These are phyloP conservation scores for Paramarasmius palmivorus DNA, from an alignment of 1,284 basidiomycete genomes.

Conservation along the genomic window DNA sequence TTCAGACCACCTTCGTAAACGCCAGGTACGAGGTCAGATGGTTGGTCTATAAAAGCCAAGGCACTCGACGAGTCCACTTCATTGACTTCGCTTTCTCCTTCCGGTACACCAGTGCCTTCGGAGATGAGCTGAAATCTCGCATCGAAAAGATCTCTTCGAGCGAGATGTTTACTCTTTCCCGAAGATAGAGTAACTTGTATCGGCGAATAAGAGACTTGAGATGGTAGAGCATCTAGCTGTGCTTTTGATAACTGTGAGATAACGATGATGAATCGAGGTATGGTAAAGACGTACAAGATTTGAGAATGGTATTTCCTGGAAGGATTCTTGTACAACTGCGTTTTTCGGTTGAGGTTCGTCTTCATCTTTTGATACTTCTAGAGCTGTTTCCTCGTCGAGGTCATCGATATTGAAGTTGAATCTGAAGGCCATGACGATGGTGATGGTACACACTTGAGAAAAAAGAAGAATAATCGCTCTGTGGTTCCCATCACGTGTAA, in stretches of 20 bases:
- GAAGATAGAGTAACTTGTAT: conserved; percentile 41
- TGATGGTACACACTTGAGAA: not conserved
- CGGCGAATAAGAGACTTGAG: conserved; percentile 63
- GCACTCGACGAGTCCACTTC: conserved; percentile 24
- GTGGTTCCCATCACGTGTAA: too few species aligned
- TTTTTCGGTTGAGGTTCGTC: not conserved
- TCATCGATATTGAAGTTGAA: conserved; percentile 56
- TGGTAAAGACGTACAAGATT: conserved; percentile 32
- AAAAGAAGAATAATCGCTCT: too few species aligned
- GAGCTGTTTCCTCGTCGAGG: conserved; percentile 24
- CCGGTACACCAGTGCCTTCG: conserved; percentile 33
- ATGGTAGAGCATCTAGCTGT: conserved; percentile 56
- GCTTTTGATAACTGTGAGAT: conserved; percentile 19
- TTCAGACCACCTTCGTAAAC: conserved; percentile 97
- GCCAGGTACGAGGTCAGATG: conserved; percentile 89
- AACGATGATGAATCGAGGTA: not conserved
- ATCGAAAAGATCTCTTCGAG: conserved; percentile 90
- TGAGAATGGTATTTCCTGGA: conserved; percentile 31
- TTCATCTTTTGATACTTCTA: not conserved
- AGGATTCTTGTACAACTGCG: conserved; percentile 18
- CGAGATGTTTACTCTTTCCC: conserved; percentile 42
- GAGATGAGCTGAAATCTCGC: conserved; percentile 90
- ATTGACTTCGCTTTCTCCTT: conserved; percentile 17
- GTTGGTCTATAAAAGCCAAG: conserved; percentile 71
- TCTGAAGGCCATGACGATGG: conserved; percentile 38